These are phyloP conservation scores for Citrullus colocynthis DNA, from an alignment of 306 rosid genomes.

Conservation along the genomic window DNA sequence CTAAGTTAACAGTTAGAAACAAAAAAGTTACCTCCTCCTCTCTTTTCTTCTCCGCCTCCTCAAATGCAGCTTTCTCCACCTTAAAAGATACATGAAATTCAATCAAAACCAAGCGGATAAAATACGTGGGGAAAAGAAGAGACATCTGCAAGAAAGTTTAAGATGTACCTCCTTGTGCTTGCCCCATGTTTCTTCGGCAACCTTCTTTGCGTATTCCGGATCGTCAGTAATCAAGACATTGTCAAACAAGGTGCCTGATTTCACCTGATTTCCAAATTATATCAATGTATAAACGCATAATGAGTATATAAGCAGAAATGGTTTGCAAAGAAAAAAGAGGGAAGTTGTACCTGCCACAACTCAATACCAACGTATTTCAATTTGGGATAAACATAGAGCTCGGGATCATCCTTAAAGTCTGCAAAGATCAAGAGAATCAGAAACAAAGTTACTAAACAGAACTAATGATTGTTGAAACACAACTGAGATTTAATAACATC, in stretches of 20 bases:
- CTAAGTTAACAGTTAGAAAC: not conserved
- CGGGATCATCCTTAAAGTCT: slow-evolving; percentile 92
- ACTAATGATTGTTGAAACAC: not conserved
- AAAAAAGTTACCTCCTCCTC: slow-evolving; percentile 53
- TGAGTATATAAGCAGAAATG: not conserved
- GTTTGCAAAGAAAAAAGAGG: not conserved
- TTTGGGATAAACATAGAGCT: slow-evolving; percentile 79
- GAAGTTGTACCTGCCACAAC: slow-evolving; percentile 80
- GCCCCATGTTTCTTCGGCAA: slow-evolving; percentile 94
- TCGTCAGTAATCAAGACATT: slow-evolving; percentile 81
- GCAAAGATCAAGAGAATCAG: slow-evolving; percentile 12
- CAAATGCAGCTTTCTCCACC: slow-evolving; percentile 96
- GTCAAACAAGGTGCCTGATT: slow-evolving; percentile 93
- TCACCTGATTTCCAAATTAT: slow-evolving; percentile 50
- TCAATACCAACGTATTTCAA: slow-evolving; percentile 95
- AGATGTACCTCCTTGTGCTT: slow-evolving; percentile 74
- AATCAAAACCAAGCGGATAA: not conserved
- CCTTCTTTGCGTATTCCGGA: slow-evolving; percentile 77
- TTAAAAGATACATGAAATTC: slow-evolving; percentile 22
- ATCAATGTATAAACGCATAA: slow-evolving; percentile 12
- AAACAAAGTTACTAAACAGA: not conserved
- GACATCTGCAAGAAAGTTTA: not conserved
- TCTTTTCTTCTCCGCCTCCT: slow-evolving; percentile 76
- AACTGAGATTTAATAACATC: not conserved
- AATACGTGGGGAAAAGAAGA: not conserved